Conservation (phyloP, 768 basidiomycete species). For the Tulasnella sp. region DNA sequence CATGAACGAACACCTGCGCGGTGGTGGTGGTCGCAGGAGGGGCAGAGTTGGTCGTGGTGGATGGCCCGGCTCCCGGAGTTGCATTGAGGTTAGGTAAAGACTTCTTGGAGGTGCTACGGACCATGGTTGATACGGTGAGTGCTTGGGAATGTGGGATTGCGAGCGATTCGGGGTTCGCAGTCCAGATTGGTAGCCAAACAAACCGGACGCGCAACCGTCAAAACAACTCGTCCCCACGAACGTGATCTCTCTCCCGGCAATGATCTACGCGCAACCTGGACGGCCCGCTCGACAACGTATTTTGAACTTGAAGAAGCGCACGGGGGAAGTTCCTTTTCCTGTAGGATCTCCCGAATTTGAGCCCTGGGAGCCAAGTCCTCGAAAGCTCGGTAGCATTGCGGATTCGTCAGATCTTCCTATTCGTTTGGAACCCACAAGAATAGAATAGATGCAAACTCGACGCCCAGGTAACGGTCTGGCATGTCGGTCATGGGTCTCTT, state of each 20-base stretch:
- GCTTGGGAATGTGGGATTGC: background rate
- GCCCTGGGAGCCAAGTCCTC: background rate
- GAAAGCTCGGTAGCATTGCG: conserved; percentile 5
- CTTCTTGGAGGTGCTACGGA: background rate
- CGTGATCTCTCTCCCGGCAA: background rate
- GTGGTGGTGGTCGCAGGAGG: background rate
- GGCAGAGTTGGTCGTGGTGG: background rate
- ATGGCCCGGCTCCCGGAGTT: background rate
- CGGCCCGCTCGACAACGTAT: background rate
- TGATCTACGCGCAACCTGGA: background rate
- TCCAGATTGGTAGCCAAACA: conserved; percentile 7
- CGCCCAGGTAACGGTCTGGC: background rate
- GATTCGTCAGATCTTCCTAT: background rate
- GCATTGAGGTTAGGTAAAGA: background rate
- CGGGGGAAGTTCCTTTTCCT: background rate
- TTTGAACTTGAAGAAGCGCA: background rate
- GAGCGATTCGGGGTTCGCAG: background rate
- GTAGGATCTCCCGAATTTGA: background rate
- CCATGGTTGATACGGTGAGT: background rate
- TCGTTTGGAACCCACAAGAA: background rate
- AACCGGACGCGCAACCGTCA: background rate
- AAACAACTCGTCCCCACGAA: background rate
- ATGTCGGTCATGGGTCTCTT: background rate
- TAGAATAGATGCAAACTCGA: background rate
- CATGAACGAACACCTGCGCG: background rate